Evolutionary conservation across 1,284 basidiomycete species (phyloP).

Genomic region (Austroboletus niveus): DNA sequence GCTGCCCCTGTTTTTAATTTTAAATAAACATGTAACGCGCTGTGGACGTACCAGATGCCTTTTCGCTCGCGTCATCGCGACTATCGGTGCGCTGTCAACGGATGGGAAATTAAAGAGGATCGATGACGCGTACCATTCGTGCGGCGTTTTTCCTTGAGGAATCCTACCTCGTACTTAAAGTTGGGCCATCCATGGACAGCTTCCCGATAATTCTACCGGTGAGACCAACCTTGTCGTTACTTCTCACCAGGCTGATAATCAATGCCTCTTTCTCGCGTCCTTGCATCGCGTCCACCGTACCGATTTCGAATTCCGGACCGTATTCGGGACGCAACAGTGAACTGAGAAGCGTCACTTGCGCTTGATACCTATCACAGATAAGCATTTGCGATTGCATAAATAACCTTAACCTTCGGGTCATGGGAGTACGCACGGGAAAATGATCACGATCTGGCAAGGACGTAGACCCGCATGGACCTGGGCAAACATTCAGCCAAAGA

Average conservation of each 20-base stretch:
- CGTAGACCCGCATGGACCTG: conserved; percentile 71
- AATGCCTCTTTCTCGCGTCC: conserved; percentile 90
- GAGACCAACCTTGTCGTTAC: conserved; percentile 66
- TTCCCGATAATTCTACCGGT: neutral
- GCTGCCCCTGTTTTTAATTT: conserved; percentile 34
- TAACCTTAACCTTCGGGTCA: too few relatives aligned
- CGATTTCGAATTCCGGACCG: conserved; percentile 78
- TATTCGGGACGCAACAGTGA: conserved; percentile 67
- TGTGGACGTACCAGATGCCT: conserved; percentile 68
- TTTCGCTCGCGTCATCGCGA: conserved; percentile 92
- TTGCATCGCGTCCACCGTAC: conserved; percentile 92
- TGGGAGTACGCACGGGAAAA: conserved; percentile 65
- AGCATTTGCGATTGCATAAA: too few relatives aligned
- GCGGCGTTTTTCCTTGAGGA: conserved; percentile 86
- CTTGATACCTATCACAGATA: conserved; percentile 68
- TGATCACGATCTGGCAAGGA: conserved; percentile 80
- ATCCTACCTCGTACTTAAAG: conserved; percentile 80
- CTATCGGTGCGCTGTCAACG: conserved; percentile 34
- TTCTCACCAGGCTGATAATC: conserved; percentile 85
- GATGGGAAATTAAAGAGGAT: too few relatives aligned
- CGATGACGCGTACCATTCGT: conserved; percentile 65
- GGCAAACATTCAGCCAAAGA: neutral
- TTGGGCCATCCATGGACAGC: neutral
- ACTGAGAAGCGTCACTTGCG: conserved; percentile 82
- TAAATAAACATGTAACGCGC: neutral